A percentile compares a stretch with the other conserved stretches of the same genome.
Evolutionary conservation across 345 rosid genomes (phyloP).

Genomic region (Euphorbia peplus): DNA sequence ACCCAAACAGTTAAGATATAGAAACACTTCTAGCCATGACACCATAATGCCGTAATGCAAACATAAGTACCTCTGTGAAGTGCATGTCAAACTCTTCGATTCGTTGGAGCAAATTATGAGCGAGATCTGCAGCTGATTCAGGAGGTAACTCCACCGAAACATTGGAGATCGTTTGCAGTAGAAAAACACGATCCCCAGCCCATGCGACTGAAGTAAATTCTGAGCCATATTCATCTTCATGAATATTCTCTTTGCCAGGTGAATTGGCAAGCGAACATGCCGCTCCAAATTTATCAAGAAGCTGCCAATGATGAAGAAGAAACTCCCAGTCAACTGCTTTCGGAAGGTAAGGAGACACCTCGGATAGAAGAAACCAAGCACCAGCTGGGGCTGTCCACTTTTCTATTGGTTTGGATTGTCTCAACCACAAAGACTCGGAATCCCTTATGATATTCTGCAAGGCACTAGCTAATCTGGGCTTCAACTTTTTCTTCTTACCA

Average conservation of each 20-base stretch:
- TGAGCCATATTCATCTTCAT: slow-evolving; percentile 36
- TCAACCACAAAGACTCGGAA: slow-evolving; percentile 84
- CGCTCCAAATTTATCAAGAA: slow-evolving; percentile 61
- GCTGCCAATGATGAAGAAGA: slow-evolving; percentile 86
- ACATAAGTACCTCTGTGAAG: slow-evolving; percentile 67
- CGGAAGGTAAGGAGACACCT: slow-evolving; percentile 66
- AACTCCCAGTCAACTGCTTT: slow-evolving; percentile 87
- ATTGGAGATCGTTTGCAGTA: slow-evolving; percentile 83
- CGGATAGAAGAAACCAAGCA: slow-evolving; percentile 96
- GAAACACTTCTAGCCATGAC: neutral
- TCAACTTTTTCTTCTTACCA: slow-evolving; percentile 75
- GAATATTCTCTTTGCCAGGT: slow-evolving; percentile 24
- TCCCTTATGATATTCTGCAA: slow-evolving; percentile 72
- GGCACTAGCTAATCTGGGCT: slow-evolving; percentile 56
- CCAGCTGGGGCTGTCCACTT: slow-evolving; percentile 96
- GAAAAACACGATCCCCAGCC: slow-evolving; percentile 92
- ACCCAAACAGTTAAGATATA: neutral
- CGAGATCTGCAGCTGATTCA: slow-evolving; percentile 84
- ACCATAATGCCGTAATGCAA: slow-evolving; percentile 1
- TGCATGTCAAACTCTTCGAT: slow-evolving; percentile 83
- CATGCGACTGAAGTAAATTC: slow-evolving; percentile 60
- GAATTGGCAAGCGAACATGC: slow-evolving; percentile 36
- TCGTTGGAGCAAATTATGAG: slow-evolving; percentile 70
- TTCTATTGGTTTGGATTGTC: slow-evolving; percentile 59
- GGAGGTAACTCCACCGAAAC: slow-evolving; percentile 82